Evolutionary conservation across 177 flowering plant species (phyloP).

Genomic region (Telopea speciosissima): DNA sequence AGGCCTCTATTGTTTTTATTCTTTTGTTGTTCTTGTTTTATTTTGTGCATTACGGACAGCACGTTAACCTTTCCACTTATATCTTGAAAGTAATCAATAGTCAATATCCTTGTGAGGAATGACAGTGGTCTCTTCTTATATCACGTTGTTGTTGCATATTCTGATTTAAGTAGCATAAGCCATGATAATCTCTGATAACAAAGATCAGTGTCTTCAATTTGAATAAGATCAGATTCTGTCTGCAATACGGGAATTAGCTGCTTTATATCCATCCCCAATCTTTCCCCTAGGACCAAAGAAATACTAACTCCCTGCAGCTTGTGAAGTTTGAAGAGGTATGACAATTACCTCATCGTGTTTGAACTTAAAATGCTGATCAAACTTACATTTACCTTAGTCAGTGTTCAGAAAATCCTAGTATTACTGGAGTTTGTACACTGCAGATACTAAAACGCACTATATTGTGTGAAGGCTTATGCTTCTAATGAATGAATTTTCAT

Average conservation of each 20-base stretch:
- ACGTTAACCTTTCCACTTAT: no score
- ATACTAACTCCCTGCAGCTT: background rate
- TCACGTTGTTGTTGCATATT: background rate
- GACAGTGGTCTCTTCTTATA: background rate
- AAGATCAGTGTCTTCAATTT: no score
- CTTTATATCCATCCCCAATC: background rate
- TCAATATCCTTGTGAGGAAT: background rate
- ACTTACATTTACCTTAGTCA: background rate
- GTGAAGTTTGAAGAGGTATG: background rate
- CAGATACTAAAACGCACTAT: background rate
- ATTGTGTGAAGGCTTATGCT: background rate
- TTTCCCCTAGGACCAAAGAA: background rate
- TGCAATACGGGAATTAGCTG: no score
- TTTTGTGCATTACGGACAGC: no score
- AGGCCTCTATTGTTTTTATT: background rate
- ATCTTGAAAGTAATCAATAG: no score
- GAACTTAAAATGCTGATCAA: background rate
- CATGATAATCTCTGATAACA: no score
- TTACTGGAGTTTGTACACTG: background rate
- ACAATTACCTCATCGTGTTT: no score
- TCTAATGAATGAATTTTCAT: background rate
- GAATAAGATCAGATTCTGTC: no score
- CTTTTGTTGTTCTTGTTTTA: background rate
- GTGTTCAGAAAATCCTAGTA: background rate
- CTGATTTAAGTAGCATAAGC: no score